Evolutionary conservation across 768 basidiomycete genomes (phyloP), one percentile per base, ranked within the genome.

Genomic region (Mycena polygramma): DNA sequence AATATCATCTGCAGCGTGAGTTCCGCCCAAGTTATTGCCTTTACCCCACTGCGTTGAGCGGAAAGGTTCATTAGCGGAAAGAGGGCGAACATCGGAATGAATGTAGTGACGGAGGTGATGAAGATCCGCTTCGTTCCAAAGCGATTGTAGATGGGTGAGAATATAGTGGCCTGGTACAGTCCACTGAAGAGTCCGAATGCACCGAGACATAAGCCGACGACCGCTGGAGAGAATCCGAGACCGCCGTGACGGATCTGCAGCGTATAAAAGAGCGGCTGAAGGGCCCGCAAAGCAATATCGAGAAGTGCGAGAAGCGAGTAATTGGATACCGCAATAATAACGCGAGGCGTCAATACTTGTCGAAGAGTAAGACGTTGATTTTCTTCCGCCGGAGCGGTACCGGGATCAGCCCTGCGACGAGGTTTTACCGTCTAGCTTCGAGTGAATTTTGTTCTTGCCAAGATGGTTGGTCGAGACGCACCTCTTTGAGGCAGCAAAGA

Each of bases 51-150:
- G 36, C 13, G 20, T n/a, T n/a, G 54, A 37, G 54, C 54, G 36
- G 54, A 55, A 17, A 55, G 54, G 9, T 55, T 55, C 54, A 55
- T 55, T 1, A 55, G 37, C 22, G 54, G 54, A 36, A 55, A 55
- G 37, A 55, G 54, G 13, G 54, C 54, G n/a, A 55, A 55, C 54
- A 55, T 55, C 19, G 54, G 54, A 20, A 55, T 55, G 54, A 55
- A 55, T 13, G 54, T 55, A 8, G n/a, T 37, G 19, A 55, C 35
- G n/a, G 54, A 55, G 36, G 20, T n/a, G 36, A 55, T 20, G 54
- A 55, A 55, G 19, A 39, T 55, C 36, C 54, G 54, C 37, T 55
- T 55, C 20, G 54, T 39, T 10, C 54, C 54, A 20, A 55, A 55
- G 19, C 19, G 54, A 22, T 55, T 55, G 19, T 55, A 55, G 20